These are phyloP conservation scores for Boletales sp. DNA, from an alignment of 768 basidiomycete genomes.

Conservation along the genomic window DNA sequence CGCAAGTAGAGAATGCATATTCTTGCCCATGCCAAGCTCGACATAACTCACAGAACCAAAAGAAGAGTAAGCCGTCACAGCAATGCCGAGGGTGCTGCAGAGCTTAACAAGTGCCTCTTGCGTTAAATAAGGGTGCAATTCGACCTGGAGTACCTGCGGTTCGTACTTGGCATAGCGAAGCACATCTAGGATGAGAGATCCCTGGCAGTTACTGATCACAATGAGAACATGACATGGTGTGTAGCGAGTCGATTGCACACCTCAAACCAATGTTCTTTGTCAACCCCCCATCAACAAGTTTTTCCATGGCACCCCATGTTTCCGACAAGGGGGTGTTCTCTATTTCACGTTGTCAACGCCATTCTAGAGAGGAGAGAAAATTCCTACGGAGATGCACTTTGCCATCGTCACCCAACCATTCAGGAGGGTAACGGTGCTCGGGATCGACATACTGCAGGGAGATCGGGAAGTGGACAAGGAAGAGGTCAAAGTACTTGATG, in stretches of 20 bases:
- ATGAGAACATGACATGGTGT: background rate
- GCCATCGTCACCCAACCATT: constrained; percentile 75
- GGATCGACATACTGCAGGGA: constrained; percentile 80
- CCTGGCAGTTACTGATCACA: constrained; percentile 63
- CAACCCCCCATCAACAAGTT: constrained; percentile 64
- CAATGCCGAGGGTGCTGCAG: constrained; percentile 42
- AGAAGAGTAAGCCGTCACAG: constrained; percentile 55
- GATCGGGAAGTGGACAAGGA: constrained; percentile 84
- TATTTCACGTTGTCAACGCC: constrained; percentile 19
- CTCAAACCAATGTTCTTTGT: constrained; percentile 80
- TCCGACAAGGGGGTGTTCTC: constrained; percentile 70
- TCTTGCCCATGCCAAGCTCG: constrained; percentile 63
- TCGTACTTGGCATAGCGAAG: constrained; percentile 70
- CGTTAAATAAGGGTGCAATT: constrained; percentile 54
- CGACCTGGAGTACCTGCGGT: constrained; percentile 58
- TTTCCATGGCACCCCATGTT: constrained; percentile 84
- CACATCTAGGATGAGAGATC: constrained; percentile 69
- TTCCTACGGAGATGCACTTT: constrained; percentile 60
- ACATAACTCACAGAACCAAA: constrained; percentile 55
- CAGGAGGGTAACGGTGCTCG: constrained; percentile 70
- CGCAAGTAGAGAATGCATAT: constrained; percentile 47
- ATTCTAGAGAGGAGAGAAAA: background rate
- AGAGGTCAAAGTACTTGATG: constrained; percentile 79
- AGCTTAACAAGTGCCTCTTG: constrained; percentile 46
- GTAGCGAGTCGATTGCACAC: constrained; percentile 29